These are phyloP conservation scores for Wickerhamiella brachini DNA, from an alignment of 805 yeast species.

Conservation along the genomic window DNA sequence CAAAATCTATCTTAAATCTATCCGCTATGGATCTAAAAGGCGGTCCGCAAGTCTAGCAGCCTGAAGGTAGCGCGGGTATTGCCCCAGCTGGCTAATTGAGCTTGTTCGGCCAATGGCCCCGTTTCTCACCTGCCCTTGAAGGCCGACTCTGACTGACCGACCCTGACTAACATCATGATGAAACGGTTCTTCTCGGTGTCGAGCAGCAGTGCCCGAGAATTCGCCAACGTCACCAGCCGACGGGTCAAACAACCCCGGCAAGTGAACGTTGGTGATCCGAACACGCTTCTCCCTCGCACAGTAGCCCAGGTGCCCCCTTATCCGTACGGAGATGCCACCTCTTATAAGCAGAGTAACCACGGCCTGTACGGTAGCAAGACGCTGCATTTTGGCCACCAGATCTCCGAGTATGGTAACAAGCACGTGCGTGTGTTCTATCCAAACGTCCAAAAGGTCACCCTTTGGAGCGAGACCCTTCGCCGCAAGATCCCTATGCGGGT, in stretches of 20 bases:
- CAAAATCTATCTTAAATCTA: too few species aligned
- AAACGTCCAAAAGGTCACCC: conserved; percentile 56
- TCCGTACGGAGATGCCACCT: conserved; percentile 63
- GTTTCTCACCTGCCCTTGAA: too few species aligned
- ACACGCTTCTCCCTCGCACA: conserved; percentile 28
- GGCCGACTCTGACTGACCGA: too few species aligned
- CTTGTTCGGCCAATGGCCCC: too few species aligned
- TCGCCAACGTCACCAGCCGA: conserved; percentile 20
- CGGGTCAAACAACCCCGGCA: conserved; percentile 14
- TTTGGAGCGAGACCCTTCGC: conserved; percentile 76
- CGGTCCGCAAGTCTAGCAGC: too few species aligned
- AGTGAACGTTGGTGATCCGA: conserved; percentile 40
- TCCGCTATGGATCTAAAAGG: too few species aligned
- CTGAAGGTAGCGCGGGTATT: too few species aligned
- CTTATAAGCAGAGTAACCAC: conserved; percentile 70
- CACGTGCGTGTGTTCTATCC: conserved; percentile 67
- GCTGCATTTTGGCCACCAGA: conserved; percentile 58
- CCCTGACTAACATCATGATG: background rate
- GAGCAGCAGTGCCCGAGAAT: conserved; percentile 10
- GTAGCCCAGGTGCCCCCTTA: conserved; percentile 42
- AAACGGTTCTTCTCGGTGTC: conserved; percentile 1
- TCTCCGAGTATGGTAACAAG: conserved; percentile 66
- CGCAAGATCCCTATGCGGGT: conserved; percentile 44
- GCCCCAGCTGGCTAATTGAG: too few species aligned
- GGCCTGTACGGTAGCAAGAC: conserved; percentile 88